A percentile compares a stretch with the other conserved stretches of the same genome.
phyloP scores from a whole-genome alignment of 2,329 filamentous ascomycete species.

The Trichophyton equinum region DNA sequence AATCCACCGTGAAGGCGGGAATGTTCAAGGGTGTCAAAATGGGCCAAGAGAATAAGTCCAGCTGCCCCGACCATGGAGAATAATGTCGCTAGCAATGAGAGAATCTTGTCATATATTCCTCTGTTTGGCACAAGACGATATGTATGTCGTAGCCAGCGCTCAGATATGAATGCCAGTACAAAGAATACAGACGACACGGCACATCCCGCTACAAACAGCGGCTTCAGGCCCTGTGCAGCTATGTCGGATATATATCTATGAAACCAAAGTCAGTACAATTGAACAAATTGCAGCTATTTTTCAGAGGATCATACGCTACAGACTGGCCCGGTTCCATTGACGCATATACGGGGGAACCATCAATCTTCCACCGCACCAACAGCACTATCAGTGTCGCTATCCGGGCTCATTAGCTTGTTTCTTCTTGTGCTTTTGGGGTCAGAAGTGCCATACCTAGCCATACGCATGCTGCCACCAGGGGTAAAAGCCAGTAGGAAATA shows the following conservation, averaged over 20 bases:
- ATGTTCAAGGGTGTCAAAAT: conserved; percentile 72
- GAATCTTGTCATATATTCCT: conserved; percentile 27
- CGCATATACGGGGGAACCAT: conserved; percentile 41
- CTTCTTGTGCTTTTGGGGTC: not conserved
- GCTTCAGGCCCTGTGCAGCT: conserved; percentile 46
- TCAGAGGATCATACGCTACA: conserved; percentile 38
- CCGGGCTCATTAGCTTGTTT: not conserved
- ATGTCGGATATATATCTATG: conserved; percentile 41
- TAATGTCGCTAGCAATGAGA: conserved; percentile 28
- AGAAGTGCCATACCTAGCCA: conserved; percentile 36
- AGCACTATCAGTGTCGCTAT: conserved; percentile 48
- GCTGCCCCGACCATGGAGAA: conserved; percentile 65
- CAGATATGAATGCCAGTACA: conserved; percentile 64
- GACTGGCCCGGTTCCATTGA: conserved; percentile 41
- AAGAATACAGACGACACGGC: conserved; percentile 62
- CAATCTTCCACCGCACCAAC: conserved; percentile 43
- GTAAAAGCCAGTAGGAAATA: conserved; percentile 42
- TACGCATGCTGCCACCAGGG: conserved; percentile 45
- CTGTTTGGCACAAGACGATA: conserved; percentile 67
- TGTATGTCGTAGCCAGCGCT: conserved; percentile 73
- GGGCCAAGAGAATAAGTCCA: conserved; percentile 68
- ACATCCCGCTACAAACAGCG: conserved; percentile 50
- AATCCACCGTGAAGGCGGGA: conserved; percentile 59
- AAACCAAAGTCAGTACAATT: not conserved
- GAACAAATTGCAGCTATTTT: not conserved